Evolutionary conservation across 1,284 basidiomycete species (phyloP), one percentile per base, ranked within the genome.

Genomic region (Boletus sp.): DNA sequence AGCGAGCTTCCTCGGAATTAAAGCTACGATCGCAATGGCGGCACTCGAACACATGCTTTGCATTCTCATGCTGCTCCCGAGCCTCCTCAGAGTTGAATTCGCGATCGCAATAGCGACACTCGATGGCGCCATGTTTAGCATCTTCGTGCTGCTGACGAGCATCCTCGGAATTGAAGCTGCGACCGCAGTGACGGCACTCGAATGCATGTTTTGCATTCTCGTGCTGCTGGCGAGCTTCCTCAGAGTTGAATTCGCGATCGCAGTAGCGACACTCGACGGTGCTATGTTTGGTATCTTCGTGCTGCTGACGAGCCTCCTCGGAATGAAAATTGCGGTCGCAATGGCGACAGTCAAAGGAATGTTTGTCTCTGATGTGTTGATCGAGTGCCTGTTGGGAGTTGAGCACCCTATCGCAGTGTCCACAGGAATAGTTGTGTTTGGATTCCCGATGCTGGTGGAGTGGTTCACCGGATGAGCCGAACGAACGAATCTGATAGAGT

Each of bases 21-120:
- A 72, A 70, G 7, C 35, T 13, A 8, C 40, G 46, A 4, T 53
- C 40, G 21, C 71, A 71, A 21, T 55, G 16, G 4, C 1, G 23
- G 31, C 71, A 73, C 19, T 58, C 31, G 14, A 64, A 52, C 3
- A 21, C 30, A 6, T 72, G 70, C 27, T 27, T 51, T 14, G 44
- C 55, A 2, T 30, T 9, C 33, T 72, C 51, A 13, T 71, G 69
- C 23, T 59, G 57, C 4, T 50, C 3, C 6, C 51, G 59, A 30
- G 53, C 58, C 2, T 37, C 17, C 21, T 48, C 53, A 7, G 63
- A 61, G 6, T 17, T 11, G 25, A 71, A 71, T 16, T 55, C n/a
- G 23, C 49, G 31, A 21, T 60, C 55, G 19, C 71, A 71, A 33
- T 55, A 38, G 1, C 21, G 46, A 43, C 71, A 73, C 48, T 65